Evolutionary conservation across 1,284 basidiomycete species (phyloP).

Genomic region (Leccinum ponderosum): DNA sequence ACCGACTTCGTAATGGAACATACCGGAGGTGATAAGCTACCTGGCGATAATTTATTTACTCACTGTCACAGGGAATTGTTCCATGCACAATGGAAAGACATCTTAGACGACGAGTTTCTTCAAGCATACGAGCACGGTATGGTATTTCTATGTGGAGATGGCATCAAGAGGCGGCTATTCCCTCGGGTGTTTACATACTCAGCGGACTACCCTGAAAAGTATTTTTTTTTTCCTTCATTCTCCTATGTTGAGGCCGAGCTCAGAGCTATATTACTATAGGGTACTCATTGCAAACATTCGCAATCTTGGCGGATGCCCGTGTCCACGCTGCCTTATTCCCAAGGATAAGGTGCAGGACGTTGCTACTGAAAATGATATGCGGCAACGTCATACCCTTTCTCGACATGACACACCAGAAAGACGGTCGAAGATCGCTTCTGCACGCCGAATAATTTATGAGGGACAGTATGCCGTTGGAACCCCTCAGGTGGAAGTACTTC

Average conservation of each 20-base stretch:
- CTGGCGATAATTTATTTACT: background rate
- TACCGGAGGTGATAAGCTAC: background rate
- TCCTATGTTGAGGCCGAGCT: background rate
- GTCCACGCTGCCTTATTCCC: background rate
- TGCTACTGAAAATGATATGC: background rate
- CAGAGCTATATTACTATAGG: background rate
- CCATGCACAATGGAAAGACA: background rate
- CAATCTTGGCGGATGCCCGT: background rate
- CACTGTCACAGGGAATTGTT: background rate
- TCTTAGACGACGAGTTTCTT: background rate
- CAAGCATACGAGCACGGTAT: background rate
- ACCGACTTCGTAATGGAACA: background rate
- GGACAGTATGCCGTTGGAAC: background rate
- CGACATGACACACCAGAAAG: background rate
- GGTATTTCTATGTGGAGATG: background rate
- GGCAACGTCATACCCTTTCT: background rate
- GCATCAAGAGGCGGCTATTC: background rate
- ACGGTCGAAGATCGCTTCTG: background rate
- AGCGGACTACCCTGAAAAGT: background rate
- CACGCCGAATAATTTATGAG: background rate
- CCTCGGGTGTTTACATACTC: background rate
- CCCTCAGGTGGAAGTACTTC: too few relatives aligned
- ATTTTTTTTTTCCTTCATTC: background rate
- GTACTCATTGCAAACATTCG: background rate
- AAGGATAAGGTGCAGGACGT: background rate